Conservation (phyloP, 2,329 filamentous ascomycete genomes). For the Cladophialophora bantiana region DNA sequence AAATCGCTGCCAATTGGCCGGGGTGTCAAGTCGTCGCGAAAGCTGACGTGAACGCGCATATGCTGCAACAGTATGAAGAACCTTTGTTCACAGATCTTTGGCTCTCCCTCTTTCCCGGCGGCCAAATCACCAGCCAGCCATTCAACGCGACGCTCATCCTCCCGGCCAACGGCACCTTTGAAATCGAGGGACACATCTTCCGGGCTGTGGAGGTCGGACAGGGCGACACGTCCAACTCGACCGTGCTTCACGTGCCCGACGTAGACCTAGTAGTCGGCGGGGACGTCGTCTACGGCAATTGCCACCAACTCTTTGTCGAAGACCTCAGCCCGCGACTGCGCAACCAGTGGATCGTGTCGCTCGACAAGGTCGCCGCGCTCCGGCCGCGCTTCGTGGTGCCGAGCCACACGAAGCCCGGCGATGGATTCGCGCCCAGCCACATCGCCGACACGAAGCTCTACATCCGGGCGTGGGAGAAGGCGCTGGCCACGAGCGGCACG, state of each 20-base stretch:
- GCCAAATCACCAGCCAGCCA: slow-evolving; percentile 7
- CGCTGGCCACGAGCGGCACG: not conserved
- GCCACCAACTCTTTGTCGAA: slow-evolving; percentile 48
- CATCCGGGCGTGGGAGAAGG: slow-evolving; percentile 36
- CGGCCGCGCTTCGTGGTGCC: slow-evolving; percentile 45
- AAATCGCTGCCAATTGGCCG: slow-evolving; percentile 45
- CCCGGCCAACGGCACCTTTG: slow-evolving; percentile 17
- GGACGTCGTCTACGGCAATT: slow-evolving; percentile 50
- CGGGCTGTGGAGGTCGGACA: slow-evolving; percentile 41
- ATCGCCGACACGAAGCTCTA: slow-evolving; percentile 43
- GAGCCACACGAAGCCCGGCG: slow-evolving; percentile 43
- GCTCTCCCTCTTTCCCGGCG: slow-evolving; percentile 12
- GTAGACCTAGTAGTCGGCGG: slow-evolving; percentile 48
- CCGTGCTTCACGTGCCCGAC: slow-evolving; percentile 48
- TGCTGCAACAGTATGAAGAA: slow-evolving; percentile 28
- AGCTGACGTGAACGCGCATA: slow-evolving; percentile 35
- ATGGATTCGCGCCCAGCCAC: slow-evolving; percentile 43
- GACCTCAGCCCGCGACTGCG: slow-evolving; percentile 45
- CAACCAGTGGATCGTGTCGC: slow-evolving; percentile 44
- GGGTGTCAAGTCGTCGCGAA: slow-evolving; percentile 37
- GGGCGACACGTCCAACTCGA: slow-evolving; percentile 45
- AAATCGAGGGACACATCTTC: slow-evolving; percentile 37
- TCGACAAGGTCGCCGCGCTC: slow-evolving; percentile 45
- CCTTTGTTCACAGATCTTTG: slow-evolving; percentile 10
- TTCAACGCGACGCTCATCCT: slow-evolving; percentile 11